These are phyloP conservation scores for Cnidoscolus chayamansa DNA, from an alignment of 441 rosid genomes.

Conservation along the genomic window DNA sequence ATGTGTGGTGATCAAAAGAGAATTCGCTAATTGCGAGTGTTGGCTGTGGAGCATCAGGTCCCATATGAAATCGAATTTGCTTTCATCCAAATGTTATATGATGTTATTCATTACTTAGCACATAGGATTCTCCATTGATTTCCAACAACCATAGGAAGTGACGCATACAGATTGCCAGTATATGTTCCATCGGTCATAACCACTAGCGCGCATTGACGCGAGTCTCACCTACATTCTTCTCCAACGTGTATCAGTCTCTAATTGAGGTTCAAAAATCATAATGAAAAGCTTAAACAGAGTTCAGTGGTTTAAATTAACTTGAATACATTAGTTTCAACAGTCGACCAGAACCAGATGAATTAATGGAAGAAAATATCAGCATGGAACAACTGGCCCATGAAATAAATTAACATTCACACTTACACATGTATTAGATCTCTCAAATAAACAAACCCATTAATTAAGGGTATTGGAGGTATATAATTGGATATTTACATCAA, in stretches of 20 bases:
- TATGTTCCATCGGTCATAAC: not conserved
- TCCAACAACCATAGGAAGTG: not conserved
- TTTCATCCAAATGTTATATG: not conserved
- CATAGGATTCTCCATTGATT: conserved; percentile 1
- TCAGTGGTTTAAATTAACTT: no score
- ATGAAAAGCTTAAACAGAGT: no score
- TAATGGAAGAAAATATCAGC: not conserved
- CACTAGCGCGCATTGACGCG: not conserved
- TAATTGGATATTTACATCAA: not conserved
- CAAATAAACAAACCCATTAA: no score
- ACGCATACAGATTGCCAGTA: not conserved
- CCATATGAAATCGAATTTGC: no score
- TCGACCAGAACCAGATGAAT: not conserved
- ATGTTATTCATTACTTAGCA: not conserved
- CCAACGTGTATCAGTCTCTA: no score
- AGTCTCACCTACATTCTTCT: no score
- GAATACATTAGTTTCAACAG: not conserved
- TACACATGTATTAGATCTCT: no score
- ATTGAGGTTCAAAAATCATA: no score
- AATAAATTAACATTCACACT: no score
- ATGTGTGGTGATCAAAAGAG: not conserved
- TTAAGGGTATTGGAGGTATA: not conserved
- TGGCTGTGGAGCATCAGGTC: no score
- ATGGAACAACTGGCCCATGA: not conserved
- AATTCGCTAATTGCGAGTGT: not conserved